Base-by-base conservation (phyloP, 2,329 filamentous ascomycete genomes). In the Stagonosporopsis chrysanthemi region DNA sequence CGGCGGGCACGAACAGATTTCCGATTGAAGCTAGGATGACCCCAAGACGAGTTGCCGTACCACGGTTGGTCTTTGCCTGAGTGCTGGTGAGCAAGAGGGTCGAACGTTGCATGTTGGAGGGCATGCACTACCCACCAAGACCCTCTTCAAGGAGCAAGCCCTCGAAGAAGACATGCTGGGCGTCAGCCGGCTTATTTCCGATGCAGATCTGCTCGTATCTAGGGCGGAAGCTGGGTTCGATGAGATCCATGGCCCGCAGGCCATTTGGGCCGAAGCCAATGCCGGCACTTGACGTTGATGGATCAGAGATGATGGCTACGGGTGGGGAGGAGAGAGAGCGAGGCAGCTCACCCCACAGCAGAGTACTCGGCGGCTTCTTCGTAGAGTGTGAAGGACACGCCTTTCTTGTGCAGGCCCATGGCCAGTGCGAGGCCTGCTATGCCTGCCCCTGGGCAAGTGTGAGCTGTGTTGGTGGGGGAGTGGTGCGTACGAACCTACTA, bases 161-260 rank as follows among this genome's bases (percentile, higher is more conserved):
- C 39, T 80, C 78, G 54, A 80, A 77, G 56, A 79, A 71, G 39
- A 77, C 71, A 50, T 81, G 69, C 47, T 73, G 65, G 17, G 76
- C 75, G 28, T 76, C 71, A 2, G 71, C 66, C 22, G 60, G 72
- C 52, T 75, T 69, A 53, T 81, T 81, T 9, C 69, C 74, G 7
- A 76, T 75, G 41, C 75, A 75, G 26, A 79, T 74, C 5, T 65
- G 62, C 56, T 79, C 71, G 56, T 80, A 81, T 60, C 68, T 64
- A 12, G 67, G 58, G 8, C 75, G 72, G 43, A 80, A 77, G 6
- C 65, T 63, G 12, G 68, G 55, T 48, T 80, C 77, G 56, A 80
- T 78, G 17, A 79, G 64, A 45, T 78, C 75, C 70, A 81, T 79
- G 7, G 78, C 76, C 14, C 67, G 68, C 19, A 81, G 57, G 6